phyloP scores from a whole-genome alignment of 495 filamentous ascomycete genomes.

The Tuber melanosporum region DNA sequence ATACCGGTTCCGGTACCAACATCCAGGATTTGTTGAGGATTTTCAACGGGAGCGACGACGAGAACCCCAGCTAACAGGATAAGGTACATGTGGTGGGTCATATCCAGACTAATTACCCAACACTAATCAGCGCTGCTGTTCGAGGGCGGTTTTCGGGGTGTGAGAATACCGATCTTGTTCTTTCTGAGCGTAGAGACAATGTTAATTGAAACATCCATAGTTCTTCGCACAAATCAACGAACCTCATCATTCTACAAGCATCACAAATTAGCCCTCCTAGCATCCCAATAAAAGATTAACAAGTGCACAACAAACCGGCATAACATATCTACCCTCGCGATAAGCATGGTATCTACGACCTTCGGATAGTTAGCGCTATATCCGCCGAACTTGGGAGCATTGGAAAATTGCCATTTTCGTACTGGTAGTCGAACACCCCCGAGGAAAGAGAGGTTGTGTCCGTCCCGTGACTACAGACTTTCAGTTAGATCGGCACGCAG shows the following conservation, averaged over 20 bases:
- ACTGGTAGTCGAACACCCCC: neutral
- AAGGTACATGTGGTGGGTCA: slow-evolving; percentile 57
- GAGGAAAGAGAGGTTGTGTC: neutral
- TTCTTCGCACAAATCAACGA: neutral
- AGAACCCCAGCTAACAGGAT: slow-evolving; percentile 51
- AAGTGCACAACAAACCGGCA: neutral
- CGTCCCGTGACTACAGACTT: neutral
- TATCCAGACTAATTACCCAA: slow-evolving; percentile 48
- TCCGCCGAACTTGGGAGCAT: neutral
- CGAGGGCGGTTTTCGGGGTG: neutral
- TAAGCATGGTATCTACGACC: neutral
- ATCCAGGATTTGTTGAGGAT: slow-evolving; percentile 53
- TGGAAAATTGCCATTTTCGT: neutral
- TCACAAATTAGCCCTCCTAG: neutral
- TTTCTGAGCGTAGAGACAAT: neutral
- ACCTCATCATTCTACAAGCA: neutral
- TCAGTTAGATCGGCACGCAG: neutral
- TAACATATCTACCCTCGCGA: neutral
- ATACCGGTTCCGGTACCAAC: slow-evolving; percentile 61
- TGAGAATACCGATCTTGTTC: neutral
- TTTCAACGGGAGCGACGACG: slow-evolving; percentile 50
- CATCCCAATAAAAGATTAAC: neutral
- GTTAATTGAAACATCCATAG: neutral
- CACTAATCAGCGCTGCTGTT: neutral
- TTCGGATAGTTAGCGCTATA: neutral